A percentile compares a stretch with the other conserved stretches of the same genome.
Conservation (phyloP, 805 yeast genomes). For the Scheffersomyces lignosus region DNA sequence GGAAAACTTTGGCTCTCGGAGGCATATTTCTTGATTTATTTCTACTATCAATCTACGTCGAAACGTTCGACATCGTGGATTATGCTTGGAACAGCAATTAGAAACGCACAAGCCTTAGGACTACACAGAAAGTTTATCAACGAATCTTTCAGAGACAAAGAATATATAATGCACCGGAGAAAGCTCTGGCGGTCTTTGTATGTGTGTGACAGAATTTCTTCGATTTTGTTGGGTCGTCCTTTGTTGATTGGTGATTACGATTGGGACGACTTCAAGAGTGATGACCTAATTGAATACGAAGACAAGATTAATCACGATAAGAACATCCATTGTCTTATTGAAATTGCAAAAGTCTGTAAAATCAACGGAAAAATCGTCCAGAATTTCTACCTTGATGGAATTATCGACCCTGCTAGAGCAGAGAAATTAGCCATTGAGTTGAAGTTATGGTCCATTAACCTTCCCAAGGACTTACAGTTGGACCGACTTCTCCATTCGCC, state of each 20-base stretch:
- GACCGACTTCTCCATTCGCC: conserved; percentile 17
- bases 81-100: conserved; percentile 41
- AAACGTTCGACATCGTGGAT: conserved; percentile 46
- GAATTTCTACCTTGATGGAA: conserved; percentile 30
- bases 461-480: conserved; percentile 30
- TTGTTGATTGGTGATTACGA: conserved; percentile 34
- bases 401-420: conserved; percentile 28
- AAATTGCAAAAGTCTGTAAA: conserved; percentile 25
- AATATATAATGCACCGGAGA: conserved; percentile 28
- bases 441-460: conserved; percentile 31
- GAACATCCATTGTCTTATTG: conserved; percentile 24
- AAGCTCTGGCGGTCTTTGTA: conserved; percentile 35
- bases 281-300: conserved; percentile 13
- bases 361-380: conserved; percentile 31
- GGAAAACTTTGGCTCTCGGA: conserved; percentile 44
- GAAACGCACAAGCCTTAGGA: conserved; percentile 44
- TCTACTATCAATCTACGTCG: conserved; percentile 41
- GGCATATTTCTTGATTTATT: conserved; percentile 37
- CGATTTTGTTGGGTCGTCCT: conserved; percentile 38
- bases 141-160: conserved; percentile 31
- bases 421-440: conserved; percentile 34
- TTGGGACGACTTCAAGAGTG: conserved; percentile 36
- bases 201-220: conserved; percentile 33
- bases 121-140: conserved; percentile 38
- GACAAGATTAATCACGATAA: conserved; percentile 2